Percentiles rank a stretch among this genome's conserved stretches.
phyloP scores from a whole-genome alignment of 1,284 basidiomycete species.

The Kwoniella shivajii region DNA sequence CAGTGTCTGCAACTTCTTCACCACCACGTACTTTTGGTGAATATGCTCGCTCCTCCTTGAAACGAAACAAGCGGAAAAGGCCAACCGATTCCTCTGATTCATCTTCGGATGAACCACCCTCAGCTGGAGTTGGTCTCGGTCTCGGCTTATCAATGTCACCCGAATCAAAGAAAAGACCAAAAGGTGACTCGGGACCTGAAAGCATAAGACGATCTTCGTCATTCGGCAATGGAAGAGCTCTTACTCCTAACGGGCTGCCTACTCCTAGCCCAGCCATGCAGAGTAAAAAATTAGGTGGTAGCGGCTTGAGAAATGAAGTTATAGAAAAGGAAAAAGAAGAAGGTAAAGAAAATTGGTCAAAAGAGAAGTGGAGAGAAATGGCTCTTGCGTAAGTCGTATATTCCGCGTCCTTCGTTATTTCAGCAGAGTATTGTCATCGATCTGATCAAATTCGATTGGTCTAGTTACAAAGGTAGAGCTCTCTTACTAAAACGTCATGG shows the following conservation, averaged over 20 bases:
- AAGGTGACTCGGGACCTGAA: not conserved
- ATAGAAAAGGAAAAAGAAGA: conserved; percentile 5
- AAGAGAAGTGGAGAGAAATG: conserved; percentile 22
- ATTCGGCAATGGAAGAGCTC: not conserved
- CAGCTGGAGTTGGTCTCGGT: conserved; percentile 23
- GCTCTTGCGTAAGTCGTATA: conserved; percentile 19
- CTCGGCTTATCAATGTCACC: conserved; percentile 25
- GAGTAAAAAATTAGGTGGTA: conserved; percentile 8
- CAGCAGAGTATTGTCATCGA: not conserved
- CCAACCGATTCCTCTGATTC: not conserved
- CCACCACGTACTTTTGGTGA: conserved; percentile 23
- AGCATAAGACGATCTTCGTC: too few species aligned
- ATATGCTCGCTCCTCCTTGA: conserved; percentile 14
- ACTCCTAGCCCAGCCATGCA: not conserved
- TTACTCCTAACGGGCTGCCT: not conserved
- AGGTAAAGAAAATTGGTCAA: conserved; percentile 23
- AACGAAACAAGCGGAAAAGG: conserved; percentile 5
- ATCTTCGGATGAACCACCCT: conserved; percentile 17
- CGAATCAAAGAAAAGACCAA: conserved; percentile 3
- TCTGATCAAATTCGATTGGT: not conserved
- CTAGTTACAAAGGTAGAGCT: conserved; percentile 35
- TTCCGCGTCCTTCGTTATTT: too few species aligned
- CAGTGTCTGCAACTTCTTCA: conserved; percentile 15
- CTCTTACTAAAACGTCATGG: conserved; percentile 44
- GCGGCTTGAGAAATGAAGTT: conserved; percentile 20